A percentile compares a stretch with the other conserved stretches of the same genome.
phyloP scores from a whole-genome alignment of 1,284 basidiomycete species.

The Ustilago esculenta region DNA sequence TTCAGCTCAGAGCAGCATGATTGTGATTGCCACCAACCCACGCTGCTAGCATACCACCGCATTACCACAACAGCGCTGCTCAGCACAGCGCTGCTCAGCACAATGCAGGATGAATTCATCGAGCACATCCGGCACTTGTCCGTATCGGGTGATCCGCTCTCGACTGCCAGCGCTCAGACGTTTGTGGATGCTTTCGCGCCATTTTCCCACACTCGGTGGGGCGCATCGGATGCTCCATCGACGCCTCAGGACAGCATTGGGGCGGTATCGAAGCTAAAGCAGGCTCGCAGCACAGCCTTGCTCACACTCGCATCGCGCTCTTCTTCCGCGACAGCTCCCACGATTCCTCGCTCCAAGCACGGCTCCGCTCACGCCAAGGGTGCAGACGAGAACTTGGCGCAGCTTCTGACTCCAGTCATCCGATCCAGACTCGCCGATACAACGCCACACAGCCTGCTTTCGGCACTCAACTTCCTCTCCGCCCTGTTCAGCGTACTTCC shows the following conservation, averaged over 20 bases:
- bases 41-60: too few species aligned
- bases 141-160: constrained; percentile 37
- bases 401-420: constrained; percentile 33
- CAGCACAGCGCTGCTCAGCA: too few species aligned
- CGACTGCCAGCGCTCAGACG: constrained; percentile 32
- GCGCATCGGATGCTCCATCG: not conserved
- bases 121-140: constrained; percentile 27
- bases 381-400: constrained; percentile 27
- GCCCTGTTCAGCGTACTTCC: constrained; percentile 36
- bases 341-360: not conserved
- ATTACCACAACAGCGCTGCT: too few species aligned
- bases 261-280: constrained; percentile 7
- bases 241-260: not conserved
- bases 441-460: constrained; percentile 31
- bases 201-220: constrained; percentile 7
- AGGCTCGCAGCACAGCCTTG: constrained; percentile 29
- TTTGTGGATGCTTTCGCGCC: constrained; percentile 39
- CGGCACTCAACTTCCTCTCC: constrained; percentile 34
- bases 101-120: constrained; percentile 24
- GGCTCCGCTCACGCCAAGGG: not conserved
- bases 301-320: constrained; percentile 32
- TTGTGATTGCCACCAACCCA: too few species aligned
- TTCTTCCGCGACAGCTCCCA: constrained; percentile 14
- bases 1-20: too few species aligned
- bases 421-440: constrained; percentile 40